Base-by-base conservation (phyloP, 2,329 filamentous ascomycete species). In the Ophiostoma fasciatum region DNA sequence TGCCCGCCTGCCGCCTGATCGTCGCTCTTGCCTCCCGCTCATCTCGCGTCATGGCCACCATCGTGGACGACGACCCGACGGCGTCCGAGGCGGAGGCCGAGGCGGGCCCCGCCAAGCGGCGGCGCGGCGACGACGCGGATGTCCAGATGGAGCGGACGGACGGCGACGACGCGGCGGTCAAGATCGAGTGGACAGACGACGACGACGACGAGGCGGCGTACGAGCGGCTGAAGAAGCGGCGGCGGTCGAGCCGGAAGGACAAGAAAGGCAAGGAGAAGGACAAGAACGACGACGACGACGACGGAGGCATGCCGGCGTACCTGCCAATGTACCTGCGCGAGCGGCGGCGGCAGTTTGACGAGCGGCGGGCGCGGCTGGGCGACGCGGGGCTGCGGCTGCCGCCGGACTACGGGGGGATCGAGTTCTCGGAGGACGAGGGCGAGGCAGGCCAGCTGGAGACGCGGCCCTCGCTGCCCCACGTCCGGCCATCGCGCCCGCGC, bases 381-480 rank as follows among this genome's bases (percentile, higher is more conserved):
- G 71, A 79, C 37, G 71, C 70, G 6, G 83, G 80, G 0, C 60
- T 94, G 29, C 76, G 71, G 42, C 55, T 92, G 3, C 84, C 90
- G 0, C 90, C 90, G 0, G 69, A 72, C 33, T 93, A 80, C 50
- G 69, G 76, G 1, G 75, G 77, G 32, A 64, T 94, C 13, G 66
- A 80, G 9, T 87, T 94, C 45, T 81, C 78, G 0, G 81, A 85
- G 22, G 71, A 71, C 41, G 61, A 73, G 29, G 13, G 20, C 30
- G 30, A 37, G 23, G 14, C 15, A 8, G 4, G 8, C 26, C 26
- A 7, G 10, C 28, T 4, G 5, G 7, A 15, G 5, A n/a, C 14
- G 4, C 28, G 28, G 5, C 28, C 28, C 14, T 17, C 14, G 22
- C 12, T 23, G 9, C 50, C 55, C 19, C 59, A 64, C 3, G 59